These are phyloP conservation scores for Polyplosphaeria fusca DNA, from an alignment of 495 filamentous ascomycete species.

Conservation along the genomic window DNA sequence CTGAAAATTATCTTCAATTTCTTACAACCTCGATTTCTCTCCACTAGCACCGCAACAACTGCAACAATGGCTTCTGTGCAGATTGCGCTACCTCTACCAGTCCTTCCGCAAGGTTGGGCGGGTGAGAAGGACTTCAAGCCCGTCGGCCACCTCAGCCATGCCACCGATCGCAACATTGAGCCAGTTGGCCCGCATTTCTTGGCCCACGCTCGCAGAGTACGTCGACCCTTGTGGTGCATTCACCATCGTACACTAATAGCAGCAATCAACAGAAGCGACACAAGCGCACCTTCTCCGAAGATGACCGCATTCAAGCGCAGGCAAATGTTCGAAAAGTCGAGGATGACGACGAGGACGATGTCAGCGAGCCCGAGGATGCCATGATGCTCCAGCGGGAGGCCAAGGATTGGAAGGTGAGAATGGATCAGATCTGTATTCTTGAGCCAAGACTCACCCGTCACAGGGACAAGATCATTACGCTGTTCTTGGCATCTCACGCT, in stretches of 20 bases:
- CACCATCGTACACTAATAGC: constrained; percentile 11
- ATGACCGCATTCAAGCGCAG: constrained; percentile 94
- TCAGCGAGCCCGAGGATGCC: constrained; percentile 87
- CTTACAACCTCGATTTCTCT: not conserved
- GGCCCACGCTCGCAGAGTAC: constrained; percentile 88
- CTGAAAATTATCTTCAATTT: not conserved
- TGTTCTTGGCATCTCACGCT: constrained; percentile 86
- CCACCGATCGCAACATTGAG: constrained; percentile 81
- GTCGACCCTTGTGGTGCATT: constrained; percentile 28
- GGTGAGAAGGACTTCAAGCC: constrained; percentile 90
- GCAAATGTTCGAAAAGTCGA: constrained; percentile 93
- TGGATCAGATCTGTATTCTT: not conserved
- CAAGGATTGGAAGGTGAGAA: constrained; percentile 95
- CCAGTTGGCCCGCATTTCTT: constrained; percentile 97
- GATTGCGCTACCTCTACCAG: constrained; percentile 78
- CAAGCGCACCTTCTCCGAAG: constrained; percentile 96
- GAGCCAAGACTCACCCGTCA: not conserved
- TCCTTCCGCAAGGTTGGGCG: constrained; percentile 76
- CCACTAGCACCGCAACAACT: not conserved
- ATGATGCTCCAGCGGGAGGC: constrained; percentile 87
- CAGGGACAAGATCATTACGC: constrained; percentile 97
- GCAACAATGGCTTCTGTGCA: constrained; percentile 79
- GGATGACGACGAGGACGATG: constrained; percentile 82
- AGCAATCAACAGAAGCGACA: constrained; percentile 66
- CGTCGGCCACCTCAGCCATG: constrained; percentile 62